Base-by-base conservation (phyloP, 768 basidiomycete species). In the Mycena epipterygia region DNA sequence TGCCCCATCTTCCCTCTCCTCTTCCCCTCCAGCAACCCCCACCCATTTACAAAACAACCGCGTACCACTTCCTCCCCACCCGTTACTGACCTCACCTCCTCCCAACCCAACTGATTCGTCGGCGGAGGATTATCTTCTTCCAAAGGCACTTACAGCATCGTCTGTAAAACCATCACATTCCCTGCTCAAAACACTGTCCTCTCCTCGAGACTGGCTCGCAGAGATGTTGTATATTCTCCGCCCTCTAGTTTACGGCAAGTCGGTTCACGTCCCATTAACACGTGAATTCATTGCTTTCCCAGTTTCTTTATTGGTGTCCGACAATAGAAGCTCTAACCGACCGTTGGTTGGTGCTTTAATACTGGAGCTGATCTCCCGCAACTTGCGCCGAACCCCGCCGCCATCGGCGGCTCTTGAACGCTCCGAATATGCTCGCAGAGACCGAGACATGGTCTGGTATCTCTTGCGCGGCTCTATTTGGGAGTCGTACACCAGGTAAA, bases 381-480 rank as follows among this genome's bases (percentile, higher is more conserved):
- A 86, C 78, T 82, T 97, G 33, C 92, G 96, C 23, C 86, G 94
- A 27, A 82, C 82, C 23, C 90, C 93, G 4, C 83, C 90, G 9
- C 81, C 89, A 1, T 91, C 91, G 51, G 87, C 90, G 23, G 72
- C 85, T 6, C 83, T 94, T 39, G 93, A 95, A 79, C 87, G 92
- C 56, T 81, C 88, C 17, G 95, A 97, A 77, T 94, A 97, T 75
- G 93, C 94, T 17, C 87, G 89, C 62, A 85, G 95, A 74, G 96
- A 98, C 79, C 87, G 90, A 60, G 92, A 94, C 74, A 86, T 97
- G 71, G 76, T 93, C 13, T 95, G 92, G 91, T 95, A 96, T 77
- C 86, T 97, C 49, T 81, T 97, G 70, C 91, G 95, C 46, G 96
- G 95, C 23, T 90, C 93, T 23, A 89, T 97, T 59, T 98, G 96